Base-by-base conservation (phyloP, 306 rosid species). In the Prosopis cineraria region DNA sequence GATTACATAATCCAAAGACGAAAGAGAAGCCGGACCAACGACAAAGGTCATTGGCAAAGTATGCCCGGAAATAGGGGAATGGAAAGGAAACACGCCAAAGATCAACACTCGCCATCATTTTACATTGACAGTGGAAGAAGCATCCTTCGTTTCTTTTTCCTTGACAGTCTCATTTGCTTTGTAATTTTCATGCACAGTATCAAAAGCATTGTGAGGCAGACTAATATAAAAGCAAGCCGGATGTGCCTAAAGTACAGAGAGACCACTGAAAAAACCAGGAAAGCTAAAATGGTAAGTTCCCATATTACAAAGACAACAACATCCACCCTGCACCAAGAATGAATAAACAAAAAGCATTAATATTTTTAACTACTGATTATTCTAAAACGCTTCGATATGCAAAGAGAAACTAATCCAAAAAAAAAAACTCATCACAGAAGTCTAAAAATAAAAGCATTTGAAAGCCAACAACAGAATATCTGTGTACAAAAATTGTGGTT, bases 61-160 rank as follows among this genome's bases (percentile, higher is more conserved):
- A 78, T 44, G 58, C 69, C 78, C 68, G 31, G 79, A 65, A 73
- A 77, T 48, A 77, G 72, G 53, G 73, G 70, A 50, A 25, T 45
- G 59, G 31, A 56, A 81, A 30, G 73, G 84, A 34, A 71, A 60
- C 53, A 76, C 22, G 68, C 75, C 89, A 60, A 40, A 79, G 79
- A 45, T 78, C 43, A 52, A 56, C 52, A 70, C 84, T 80, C 71
- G 69, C 20, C 68, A 81, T 79, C 82, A 73, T 75, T 68, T 91
- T 88, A 96, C 98, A 96, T 93, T 16, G 99, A 96, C 78, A 96
- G 79, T 25, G 99, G 99, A 85, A 96, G 99, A 89, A 96, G 99
- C 99, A 96, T 96, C 84, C 99, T 90, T 79, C 98, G 92, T 85
- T 80, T 96, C 94, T 91, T 93, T 86, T 89, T 96, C 90, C 96